Evolutionary conservation across 1,284 basidiomycete species (phyloP).

Genomic region (Neolentinus lepideus): DNA sequence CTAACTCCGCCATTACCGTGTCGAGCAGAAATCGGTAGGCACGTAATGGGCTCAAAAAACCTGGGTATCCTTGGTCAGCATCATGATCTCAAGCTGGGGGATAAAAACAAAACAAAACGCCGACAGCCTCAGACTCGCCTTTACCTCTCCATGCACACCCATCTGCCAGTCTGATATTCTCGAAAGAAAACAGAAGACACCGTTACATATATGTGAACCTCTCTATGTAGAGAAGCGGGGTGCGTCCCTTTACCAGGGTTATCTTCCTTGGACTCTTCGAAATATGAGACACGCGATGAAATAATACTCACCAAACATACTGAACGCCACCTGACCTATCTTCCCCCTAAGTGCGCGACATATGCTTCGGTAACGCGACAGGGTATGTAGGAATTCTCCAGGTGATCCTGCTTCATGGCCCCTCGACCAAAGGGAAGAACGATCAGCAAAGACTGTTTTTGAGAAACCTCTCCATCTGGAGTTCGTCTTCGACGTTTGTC

Average conservation of each 20-base stretch:
- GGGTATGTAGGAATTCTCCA: constrained; percentile 63
- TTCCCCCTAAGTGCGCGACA: too few relatives aligned
- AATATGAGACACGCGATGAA: constrained; percentile 5
- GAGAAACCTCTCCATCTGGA: constrained; percentile 38
- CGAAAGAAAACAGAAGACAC: constrained; percentile 16
- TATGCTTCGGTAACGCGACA: too few relatives aligned
- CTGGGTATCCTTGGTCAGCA: too few relatives aligned
- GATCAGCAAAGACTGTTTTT: constrained; percentile 88
- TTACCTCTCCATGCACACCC: constrained; percentile 71
- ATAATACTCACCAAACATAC: neutral
- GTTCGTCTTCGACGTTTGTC: constrained; percentile 77
- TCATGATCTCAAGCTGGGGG: too few relatives aligned
- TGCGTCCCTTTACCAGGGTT: constrained; percentile 83
- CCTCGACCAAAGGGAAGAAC: constrained; percentile 83
- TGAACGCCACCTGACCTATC: too few relatives aligned
- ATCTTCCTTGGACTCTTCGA: constrained; percentile 53
- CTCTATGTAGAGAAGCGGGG: constrained; percentile 37
- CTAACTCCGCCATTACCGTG: too few relatives aligned
- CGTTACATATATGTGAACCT: constrained; percentile 21
- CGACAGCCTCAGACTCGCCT: constrained; percentile 75
- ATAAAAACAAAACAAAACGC: neutral
- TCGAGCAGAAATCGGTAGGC: too few relatives aligned
- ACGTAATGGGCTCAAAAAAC: too few relatives aligned
- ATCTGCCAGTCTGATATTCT: constrained; percentile 18
- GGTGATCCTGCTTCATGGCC: constrained; percentile 84